Conservation (phyloP, 2,329 filamentous ascomycete species). For the Xylaria sp. region DNA sequence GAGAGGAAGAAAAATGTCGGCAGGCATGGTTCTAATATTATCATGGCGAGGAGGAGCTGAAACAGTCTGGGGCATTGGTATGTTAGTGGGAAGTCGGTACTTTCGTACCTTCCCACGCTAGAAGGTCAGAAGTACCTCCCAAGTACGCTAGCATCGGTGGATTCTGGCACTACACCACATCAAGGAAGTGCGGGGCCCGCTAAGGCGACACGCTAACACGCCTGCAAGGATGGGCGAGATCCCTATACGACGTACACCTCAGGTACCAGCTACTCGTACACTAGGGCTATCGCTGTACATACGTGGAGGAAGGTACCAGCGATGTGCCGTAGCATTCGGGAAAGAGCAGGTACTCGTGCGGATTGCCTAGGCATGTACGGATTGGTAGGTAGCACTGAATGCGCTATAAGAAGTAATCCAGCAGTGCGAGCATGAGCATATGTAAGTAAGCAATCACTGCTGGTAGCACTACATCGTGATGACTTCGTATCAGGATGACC, state of each 20-base stretch:
- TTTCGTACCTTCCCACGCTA: background rate
- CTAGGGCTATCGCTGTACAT: too few relatives aligned
- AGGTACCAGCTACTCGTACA: background rate
- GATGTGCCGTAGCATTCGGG: too few relatives aligned
- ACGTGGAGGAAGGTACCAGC: too few relatives aligned
- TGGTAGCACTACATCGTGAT: too few relatives aligned
- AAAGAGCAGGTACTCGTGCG: too few relatives aligned
- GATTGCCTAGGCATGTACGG: too few relatives aligned
- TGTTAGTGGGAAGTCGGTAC: background rate
- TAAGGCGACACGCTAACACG: background rate
- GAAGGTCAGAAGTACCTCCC: background rate
- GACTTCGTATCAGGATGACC: too few relatives aligned
- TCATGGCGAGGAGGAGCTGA: background rate
- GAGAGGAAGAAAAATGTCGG: background rate
- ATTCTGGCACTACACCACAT: background rate
- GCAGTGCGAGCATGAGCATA: too few relatives aligned
- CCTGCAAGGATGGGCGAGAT: background rate
- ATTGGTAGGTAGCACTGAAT: too few relatives aligned
- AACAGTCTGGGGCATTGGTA: background rate
- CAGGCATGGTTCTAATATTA: slow-evolving; percentile 11
- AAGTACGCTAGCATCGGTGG: background rate
- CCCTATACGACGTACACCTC: background rate
- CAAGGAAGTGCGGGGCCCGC: background rate
- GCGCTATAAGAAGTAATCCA: too few relatives aligned
- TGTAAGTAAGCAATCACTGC: too few relatives aligned